Percentiles rank a stretch among this genome's conserved stretches.
Evolutionary conservation across 1,284 basidiomycete species (phyloP).

Genomic region (Boletus smithii): DNA sequence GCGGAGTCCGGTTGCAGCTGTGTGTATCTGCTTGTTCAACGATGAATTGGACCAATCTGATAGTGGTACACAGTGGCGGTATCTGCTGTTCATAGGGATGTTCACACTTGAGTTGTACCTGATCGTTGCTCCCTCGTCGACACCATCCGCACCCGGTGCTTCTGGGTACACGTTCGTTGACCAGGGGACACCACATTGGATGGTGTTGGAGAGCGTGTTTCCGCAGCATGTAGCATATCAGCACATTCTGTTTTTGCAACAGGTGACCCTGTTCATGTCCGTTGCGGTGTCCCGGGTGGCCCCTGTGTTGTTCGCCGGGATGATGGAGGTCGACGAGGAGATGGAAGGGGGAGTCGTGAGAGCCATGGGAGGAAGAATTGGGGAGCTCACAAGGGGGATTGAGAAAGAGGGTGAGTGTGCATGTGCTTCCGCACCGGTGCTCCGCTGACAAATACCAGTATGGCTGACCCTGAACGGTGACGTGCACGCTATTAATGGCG

Average conservation of each 20-base stretch:
- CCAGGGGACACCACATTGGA: constrained; percentile 21
- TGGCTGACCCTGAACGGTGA: constrained; percentile 26
- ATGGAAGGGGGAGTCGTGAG: constrained; percentile 20
- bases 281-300: constrained; percentile 67
- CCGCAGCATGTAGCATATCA: constrained; percentile 68
- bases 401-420: constrained; percentile 33
- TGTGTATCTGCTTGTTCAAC: constrained; percentile 40
- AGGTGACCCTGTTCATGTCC: constrained; percentile 68
- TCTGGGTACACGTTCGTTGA: constrained; percentile 28
- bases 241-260: constrained; percentile 72
- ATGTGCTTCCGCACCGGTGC: not conserved
- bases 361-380: constrained; percentile 25
- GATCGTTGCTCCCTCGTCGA: constrained; percentile 47
- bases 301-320: constrained; percentile 54
- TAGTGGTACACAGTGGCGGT: constrained; percentile 80
- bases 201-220: constrained; percentile 51
- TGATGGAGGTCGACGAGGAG: constrained; percentile 17
- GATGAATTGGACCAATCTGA: constrained; percentile 12
- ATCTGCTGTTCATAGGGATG: constrained; percentile 58
- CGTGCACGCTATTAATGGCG: constrained; percentile 1
- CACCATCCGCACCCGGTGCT: constrained; percentile 6
- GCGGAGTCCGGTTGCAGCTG: constrained; percentile 60
- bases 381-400: constrained; percentile 16
- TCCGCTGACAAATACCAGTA: constrained; percentile 17
- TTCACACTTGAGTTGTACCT: constrained; percentile 62